phyloP scores from a whole-genome alignment of 495 filamentous ascomycete genomes.

The Neurospora discreta region DNA sequence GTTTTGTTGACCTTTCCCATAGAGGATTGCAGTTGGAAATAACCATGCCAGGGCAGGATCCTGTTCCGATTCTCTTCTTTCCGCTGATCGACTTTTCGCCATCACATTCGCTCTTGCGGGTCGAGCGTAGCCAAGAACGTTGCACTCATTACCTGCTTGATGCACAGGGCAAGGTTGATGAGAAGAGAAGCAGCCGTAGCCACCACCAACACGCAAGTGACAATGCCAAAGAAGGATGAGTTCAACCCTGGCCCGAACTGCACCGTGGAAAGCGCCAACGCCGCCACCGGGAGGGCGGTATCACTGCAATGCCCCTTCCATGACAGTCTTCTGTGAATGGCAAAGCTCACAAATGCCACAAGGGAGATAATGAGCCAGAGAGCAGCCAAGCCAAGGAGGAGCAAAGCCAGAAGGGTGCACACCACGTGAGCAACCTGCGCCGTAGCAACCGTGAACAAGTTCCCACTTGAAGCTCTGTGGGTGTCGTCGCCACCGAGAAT shows the following conservation, averaged over 20 bases:
- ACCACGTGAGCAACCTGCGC: not conserved
- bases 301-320: slow-evolving; percentile 6
- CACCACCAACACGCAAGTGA: slow-evolving; percentile 2
- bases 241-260: slow-evolving; percentile 1
- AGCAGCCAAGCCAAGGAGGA: slow-evolving; percentile 5
- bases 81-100: not conserved
- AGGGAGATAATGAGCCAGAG: slow-evolving; percentile 1
- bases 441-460: not conserved
- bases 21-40: not conserved
- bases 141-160: not conserved
- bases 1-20: not conserved
- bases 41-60: not conserved
- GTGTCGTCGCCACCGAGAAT: not conserved
- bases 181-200: not conserved
- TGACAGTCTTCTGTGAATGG: not conserved
- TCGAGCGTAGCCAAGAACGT: not conserved
- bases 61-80: not conserved
- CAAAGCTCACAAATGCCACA: not conserved
- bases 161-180: not conserved
- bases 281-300: not conserved
- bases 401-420: slow-evolving; percentile 3
- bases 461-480: not conserved
- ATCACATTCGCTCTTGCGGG: not conserved
- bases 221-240: slow-evolving; percentile 4
- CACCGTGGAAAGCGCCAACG: slow-evolving; percentile 1